phyloP scores from a whole-genome alignment of 257 asterid species.

The Linderniella brevidens region DNA sequence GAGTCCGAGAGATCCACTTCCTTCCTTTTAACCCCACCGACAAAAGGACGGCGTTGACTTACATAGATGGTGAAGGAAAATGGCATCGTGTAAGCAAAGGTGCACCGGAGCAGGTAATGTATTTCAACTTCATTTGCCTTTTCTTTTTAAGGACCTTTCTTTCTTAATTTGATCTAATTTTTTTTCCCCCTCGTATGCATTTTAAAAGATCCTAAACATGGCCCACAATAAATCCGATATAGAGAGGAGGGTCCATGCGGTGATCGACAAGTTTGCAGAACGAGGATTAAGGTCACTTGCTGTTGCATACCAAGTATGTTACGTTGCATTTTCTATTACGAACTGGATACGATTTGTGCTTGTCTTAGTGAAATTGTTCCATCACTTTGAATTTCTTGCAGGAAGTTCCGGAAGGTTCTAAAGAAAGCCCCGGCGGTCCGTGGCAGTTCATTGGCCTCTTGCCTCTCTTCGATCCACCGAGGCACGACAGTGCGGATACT shows the following conservation, averaged over 20 bases:
- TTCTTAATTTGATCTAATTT: constrained; percentile 7
- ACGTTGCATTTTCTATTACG: too few relatives aligned
- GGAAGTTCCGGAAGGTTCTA: constrained; percentile 81
- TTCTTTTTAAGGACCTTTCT: background rate
- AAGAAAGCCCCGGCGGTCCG: constrained; percentile 81
- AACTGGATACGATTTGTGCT: too few relatives aligned
- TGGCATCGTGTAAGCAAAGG: constrained; percentile 99
- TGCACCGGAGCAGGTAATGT: constrained; percentile 86
- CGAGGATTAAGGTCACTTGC: constrained; percentile 86
- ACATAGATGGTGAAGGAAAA: constrained; percentile 69
- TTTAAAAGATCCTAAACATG: constrained; percentile 52
- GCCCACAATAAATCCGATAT: constrained; percentile 68
- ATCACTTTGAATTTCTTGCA: too few relatives aligned
- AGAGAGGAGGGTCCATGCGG: constrained; percentile 63
- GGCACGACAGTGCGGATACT: constrained; percentile 92
- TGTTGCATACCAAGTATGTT: constrained; percentile 73
- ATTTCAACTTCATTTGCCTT: constrained; percentile 1
- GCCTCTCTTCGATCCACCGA: constrained; percentile 94
- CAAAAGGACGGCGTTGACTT: constrained; percentile 88
- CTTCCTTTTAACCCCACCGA: constrained; percentile 98
- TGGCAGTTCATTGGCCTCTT: constrained; percentile 85
- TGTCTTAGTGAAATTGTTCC: background rate
- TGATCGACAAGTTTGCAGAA: constrained; percentile 84
- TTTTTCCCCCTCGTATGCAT: background rate
- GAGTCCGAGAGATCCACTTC: constrained; percentile 81